A percentile compares a stretch with the other conserved stretches of the same genome.
phyloP scores from a whole-genome alignment of 2,329 filamentous ascomycete species.

The Coccinonectria pachysandricola region DNA sequence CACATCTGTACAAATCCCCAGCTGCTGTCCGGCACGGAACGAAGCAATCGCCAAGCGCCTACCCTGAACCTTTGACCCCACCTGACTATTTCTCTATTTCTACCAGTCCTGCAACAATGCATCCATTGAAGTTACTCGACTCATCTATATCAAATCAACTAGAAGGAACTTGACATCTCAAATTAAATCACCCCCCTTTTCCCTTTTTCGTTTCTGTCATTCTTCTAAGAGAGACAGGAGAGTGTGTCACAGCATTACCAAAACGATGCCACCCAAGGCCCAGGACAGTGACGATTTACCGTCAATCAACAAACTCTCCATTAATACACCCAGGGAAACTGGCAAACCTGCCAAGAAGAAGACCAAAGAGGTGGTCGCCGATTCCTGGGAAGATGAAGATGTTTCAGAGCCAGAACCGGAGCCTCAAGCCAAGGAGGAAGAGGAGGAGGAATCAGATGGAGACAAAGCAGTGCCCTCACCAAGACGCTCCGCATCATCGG shows the following conservation, averaged over 20 bases:
- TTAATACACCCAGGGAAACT: constrained; percentile 14
- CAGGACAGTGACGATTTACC: constrained; percentile 17
- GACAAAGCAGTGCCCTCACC: constrained; percentile 35
- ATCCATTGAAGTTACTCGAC: too few species aligned
- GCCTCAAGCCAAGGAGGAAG: constrained; percentile 19
- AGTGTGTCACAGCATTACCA: not conserved
- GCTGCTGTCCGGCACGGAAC: too few species aligned
- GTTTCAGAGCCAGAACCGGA: constrained; percentile 33
- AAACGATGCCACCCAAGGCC: constrained; percentile 13
- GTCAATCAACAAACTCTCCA: constrained; percentile 22
- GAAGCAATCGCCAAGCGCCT: too few species aligned
- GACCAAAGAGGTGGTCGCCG: constrained; percentile 22
- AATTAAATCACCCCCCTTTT: too few species aligned
- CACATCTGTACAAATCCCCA: too few species aligned
- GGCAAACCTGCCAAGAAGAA: constrained; percentile 19
- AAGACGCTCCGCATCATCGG: constrained; percentile 39
- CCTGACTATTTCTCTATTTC: too few species aligned
- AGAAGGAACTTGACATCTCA: too few species aligned
- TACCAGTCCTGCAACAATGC: too few species aligned
- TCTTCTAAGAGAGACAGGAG: too few species aligned
- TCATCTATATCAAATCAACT: too few species aligned
- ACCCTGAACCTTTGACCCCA: too few species aligned
- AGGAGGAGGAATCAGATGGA: constrained; percentile 9
- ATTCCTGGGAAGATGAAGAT: constrained; percentile 50
- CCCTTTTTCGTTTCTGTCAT: too few species aligned